Base-by-base conservation (phyloP, 1,284 basidiomycete species). In the Cryptococcus amylolentus region DNA sequence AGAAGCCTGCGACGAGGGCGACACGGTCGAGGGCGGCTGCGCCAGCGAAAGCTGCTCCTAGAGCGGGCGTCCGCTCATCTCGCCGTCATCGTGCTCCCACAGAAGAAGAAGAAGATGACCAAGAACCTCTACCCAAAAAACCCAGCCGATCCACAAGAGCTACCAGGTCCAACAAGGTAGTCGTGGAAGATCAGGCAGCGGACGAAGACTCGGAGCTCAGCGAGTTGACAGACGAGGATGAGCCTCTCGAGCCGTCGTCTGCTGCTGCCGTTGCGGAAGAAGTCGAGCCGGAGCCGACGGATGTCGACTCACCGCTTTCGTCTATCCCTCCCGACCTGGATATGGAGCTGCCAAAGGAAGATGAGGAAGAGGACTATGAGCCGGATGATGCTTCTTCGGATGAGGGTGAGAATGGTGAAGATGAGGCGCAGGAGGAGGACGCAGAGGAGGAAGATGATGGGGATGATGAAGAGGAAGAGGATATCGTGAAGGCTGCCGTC, bases 221-320 rank as follows among this genome's bases (percentile, higher is more conserved):
- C 61, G 72, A 75, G 27, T 65, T 76, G 60, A 72, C 75, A 9
- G 73, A 77, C 51, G 69, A 75, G 53, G 71, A 71, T 48, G 67
- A 67, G 43, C 69, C 69, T 40, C 54, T 66, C 42, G 56, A 50
- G 10, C 20, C 35, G 62, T 46, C 18, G 47, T 31, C 49, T 12
- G 58, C 42, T 50, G 38, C n/a, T 43, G 16, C 57, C 14, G 62
- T 51, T n/a, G 47, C 38, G 45, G 27, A 10, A 9, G 35, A 54
- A 38, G 26, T 16, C n/a, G 23, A 42, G 18, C 49, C 49, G 14
- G 58, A 47, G 18, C 57, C 64, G 5, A 14, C 13, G 16, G 37
- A 50, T 27, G 20, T 18, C 18, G 49, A 50, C 18, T 50, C 49
- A 1, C 49, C 49, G 12, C 26, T 52, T 16, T 28, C 50, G 14